A percentile compares a stretch with the other conserved stretches of the same genome.
Conservation (phyloP, 2,329 filamentous ascomycete species). For the Nemania sp. region DNA sequence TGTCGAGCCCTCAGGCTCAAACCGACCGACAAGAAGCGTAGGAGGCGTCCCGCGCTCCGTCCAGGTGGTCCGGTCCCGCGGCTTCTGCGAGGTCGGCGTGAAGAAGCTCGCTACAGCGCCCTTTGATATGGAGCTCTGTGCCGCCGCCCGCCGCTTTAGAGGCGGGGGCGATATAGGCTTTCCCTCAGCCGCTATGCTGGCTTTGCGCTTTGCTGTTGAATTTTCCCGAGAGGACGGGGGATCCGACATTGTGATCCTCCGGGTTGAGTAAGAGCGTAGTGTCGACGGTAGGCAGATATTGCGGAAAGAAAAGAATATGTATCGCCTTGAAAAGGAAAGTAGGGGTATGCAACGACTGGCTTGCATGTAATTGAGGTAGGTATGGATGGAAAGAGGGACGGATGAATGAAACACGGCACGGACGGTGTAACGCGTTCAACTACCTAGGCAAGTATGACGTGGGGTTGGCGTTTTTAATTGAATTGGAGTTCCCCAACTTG, state of each 20-base stretch:
- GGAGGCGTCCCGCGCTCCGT: slow-evolving; percentile 67
- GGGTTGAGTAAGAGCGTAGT: neutral
- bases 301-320: neutral
- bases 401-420: slow-evolving; percentile 14
- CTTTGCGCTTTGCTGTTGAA: slow-evolving; percentile 44
- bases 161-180: slow-evolving; percentile 65
- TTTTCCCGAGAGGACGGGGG: slow-evolving; percentile 29
- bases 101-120: slow-evolving; percentile 86
- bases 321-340: neutral
- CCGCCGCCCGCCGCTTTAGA: slow-evolving; percentile 61
- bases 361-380: neutral
- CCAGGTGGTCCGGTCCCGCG: slow-evolving; percentile 81
- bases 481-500: slow-evolving; percentile 8
- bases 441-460: slow-evolving; percentile 20
- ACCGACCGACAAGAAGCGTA: slow-evolving; percentile 81
- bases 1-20: slow-evolving; percentile 60
- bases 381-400: neutral
- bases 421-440: slow-evolving; percentile 2
- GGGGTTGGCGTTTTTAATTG: slow-evolving; percentile 25
- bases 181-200: slow-evolving; percentile 43
- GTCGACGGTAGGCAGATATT: neutral
- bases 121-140: slow-evolving; percentile 66
- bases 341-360: neutral
- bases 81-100: slow-evolving; percentile 85
- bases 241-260: slow-evolving; percentile 30